These are phyloP conservation scores for Xylaria sp. DNA, from an alignment of 2,329 filamentous ascomycete genomes.

Conservation along the genomic window DNA sequence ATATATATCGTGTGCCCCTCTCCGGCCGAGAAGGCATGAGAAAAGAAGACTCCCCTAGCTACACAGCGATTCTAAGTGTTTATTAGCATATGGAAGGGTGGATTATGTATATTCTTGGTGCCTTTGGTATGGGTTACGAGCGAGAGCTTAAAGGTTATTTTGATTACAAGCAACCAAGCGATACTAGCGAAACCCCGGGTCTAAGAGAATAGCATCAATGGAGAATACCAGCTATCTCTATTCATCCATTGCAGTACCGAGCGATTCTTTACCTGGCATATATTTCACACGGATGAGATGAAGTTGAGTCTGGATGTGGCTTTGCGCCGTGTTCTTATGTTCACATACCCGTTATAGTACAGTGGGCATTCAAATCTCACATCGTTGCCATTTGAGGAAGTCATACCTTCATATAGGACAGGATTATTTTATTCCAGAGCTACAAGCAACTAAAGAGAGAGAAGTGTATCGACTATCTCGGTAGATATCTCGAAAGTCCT, in stretches of 20 bases:
- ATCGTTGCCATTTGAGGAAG: background rate
- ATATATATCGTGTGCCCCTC: background rate
- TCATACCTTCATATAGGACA: background rate
- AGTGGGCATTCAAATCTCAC: background rate
- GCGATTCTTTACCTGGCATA: background rate
- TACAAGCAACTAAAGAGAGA: background rate
- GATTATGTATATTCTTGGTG: background rate
- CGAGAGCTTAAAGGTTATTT: slow-evolving; percentile 13
- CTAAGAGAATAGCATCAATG: slow-evolving; percentile 10
- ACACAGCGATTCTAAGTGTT: slow-evolving; percentile 6
- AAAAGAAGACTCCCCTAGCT: background rate
- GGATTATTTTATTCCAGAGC: background rate
- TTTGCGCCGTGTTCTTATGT: too few species aligned
- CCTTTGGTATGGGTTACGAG: slow-evolving; percentile 15
- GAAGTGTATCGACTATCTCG: background rate
- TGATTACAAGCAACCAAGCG: slow-evolving; percentile 21
- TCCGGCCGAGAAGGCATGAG: background rate
- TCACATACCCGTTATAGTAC: background rate
- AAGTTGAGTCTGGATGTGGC: too few species aligned
- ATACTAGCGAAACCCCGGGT: slow-evolving; percentile 8
- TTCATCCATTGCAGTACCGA: slow-evolving; percentile 5
- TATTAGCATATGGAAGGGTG: background rate
- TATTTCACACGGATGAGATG: too few species aligned
- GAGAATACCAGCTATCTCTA: background rate
- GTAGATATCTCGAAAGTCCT: slow-evolving; percentile 4